Evolutionary conservation across 2,329 filamentous ascomycete species (phyloP), one percentile per base, ranked within the genome.

Genomic region (Whalleya microplaca): DNA sequence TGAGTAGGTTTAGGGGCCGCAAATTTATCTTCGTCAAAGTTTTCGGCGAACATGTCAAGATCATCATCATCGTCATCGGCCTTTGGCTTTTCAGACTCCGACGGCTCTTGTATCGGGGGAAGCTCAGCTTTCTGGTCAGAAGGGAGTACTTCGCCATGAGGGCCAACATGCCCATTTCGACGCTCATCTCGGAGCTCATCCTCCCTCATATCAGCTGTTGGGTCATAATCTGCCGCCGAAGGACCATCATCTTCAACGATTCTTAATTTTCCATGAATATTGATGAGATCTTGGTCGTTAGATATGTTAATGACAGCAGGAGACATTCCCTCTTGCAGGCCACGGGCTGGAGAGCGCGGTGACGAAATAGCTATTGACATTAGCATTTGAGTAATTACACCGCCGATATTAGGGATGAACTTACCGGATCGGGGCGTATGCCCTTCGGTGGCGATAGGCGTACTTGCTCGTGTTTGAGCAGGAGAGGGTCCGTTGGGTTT

Each of bases 31-130:
- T 87, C 85, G 53, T 87, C 83, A 58, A 90, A 86, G 56, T 92
- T 89, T 56, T 94, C 89, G 45, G 93, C 92, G 75, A 96, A 96
- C 91, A 96, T 96, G 72, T 96, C 86, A 67, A 88, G 87, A 52
- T 88, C 91, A 53, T 91, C 89, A 53, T 86, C 84, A 27, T 88
- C 84, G 8, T 85, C 77, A 53, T 80, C 74, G 16, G 74, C 78
- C 47, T 84, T 78, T 23, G 81, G 64, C 66, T 81, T 78, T 49
- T 74, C 68, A 32, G 73, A 63, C 43, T 71, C 66, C 44, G 77
- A 67, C 4, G 61, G 63, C 48, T 69, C 67, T 76, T 77, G 77
- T 19, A 46, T 48, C 47, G 65, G 66, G 6, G 68, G 62, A 41
- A 72, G 68, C 40, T 68, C 65, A n/a, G 68, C 68, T 58, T 72